A percentile compares a stretch with the other conserved stretches of the same genome.
Conservation (phyloP, 176 grass and related monocot genomes). For the maize (Zea mays) region Zm-B73-REFERENCE-NAM-5.0 NC_050105.1:148931001-148931500, state of each 20-base stretch:
- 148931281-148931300: too few species aligned
- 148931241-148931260: neutral
- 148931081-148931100: constrained; percentile 91
- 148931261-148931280: neutral
- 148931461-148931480: neutral
- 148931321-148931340: neutral
- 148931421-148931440: neutral
- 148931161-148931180: neutral
- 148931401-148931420: neutral
- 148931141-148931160: neutral
- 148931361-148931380: constrained; percentile 4
- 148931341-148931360: neutral
- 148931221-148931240: constrained; percentile 3
- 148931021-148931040: constrained; percentile 71
- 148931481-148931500: neutral
- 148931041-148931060: constrained; percentile 88
- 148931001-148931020: neutral
- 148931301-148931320: constrained; percentile 6
- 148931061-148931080: constrained; percentile 81
- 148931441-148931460: neutral
- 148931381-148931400: neutral
- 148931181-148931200: neutral
- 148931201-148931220: neutral
- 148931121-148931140: constrained; percentile 58
- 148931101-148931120: constrained; percentile 68